phyloP scores from a whole-genome alignment of 805 yeast genomes.

The Kockiozyma suomiensis region DNA sequence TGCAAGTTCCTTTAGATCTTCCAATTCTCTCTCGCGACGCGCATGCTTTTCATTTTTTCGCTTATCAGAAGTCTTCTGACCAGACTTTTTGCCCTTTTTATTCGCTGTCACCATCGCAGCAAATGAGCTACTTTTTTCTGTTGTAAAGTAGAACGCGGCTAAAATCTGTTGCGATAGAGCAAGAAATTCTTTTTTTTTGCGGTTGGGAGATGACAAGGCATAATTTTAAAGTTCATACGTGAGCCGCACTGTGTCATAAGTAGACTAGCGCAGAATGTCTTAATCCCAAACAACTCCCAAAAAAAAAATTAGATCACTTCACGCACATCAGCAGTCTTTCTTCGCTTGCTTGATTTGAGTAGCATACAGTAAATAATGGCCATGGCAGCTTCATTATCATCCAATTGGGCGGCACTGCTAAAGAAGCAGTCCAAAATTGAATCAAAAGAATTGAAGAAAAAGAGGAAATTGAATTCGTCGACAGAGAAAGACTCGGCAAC shows the following conservation, averaged over 20 bases:
- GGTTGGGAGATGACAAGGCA: slow-evolving; percentile 2
- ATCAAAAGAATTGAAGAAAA: neutral
- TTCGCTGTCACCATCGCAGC: neutral
- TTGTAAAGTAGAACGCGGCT: no score
- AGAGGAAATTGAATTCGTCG: slow-evolving; percentile 1
- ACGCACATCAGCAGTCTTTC: neutral
- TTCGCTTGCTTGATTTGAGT: no score
- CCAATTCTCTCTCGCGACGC: slow-evolving; percentile 14
- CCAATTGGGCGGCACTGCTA: slow-evolving; percentile 29
- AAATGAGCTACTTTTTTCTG: no score
- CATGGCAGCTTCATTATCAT: slow-evolving; percentile 20
- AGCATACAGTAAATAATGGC: neutral
- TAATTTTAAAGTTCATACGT: neutral
- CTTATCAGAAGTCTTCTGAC: neutral
- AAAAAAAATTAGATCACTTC: neutral
- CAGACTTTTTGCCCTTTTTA: neutral
- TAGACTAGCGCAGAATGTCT: neutral
- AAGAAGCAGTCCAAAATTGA: neutral
- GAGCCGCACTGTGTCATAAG: neutral
- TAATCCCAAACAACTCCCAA: neutral
- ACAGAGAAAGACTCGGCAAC: neutral
- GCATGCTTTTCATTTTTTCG: slow-evolving; percentile 9
- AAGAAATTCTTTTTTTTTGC: neutral
- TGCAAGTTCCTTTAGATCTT: slow-evolving; percentile 16
- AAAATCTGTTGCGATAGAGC: no score